phyloP scores from a whole-genome alignment of 2,329 filamentous ascomycete genomes.

The Metarhizium robertsii region DNA sequence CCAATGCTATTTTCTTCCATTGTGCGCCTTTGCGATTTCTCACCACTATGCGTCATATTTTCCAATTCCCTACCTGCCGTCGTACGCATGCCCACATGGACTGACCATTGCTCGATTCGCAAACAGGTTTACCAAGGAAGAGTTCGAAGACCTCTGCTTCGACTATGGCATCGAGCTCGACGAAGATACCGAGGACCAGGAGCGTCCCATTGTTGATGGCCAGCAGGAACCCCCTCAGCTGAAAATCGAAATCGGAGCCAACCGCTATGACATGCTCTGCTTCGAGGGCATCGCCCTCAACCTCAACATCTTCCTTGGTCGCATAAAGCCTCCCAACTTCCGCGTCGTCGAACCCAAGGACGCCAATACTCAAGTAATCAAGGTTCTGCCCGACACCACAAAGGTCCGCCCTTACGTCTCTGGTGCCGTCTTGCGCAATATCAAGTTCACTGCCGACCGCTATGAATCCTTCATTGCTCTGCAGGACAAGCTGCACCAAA shows the following conservation, averaged over 20 bases:
- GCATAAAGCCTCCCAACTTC: slow-evolving; percentile 69
- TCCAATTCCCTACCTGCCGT: not conserved
- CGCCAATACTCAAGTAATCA: slow-evolving; percentile 71
- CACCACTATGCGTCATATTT: slow-evolving; percentile 6
- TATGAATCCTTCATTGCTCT: slow-evolving; percentile 97
- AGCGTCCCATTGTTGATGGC: slow-evolving; percentile 65
- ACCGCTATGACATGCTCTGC: slow-evolving; percentile 90
- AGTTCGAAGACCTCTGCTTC: slow-evolving; percentile 97
- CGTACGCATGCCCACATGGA: slow-evolving; percentile 2
- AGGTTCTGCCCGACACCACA: slow-evolving; percentile 64
- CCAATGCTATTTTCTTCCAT: slow-evolving; percentile 10
- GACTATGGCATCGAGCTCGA: slow-evolving; percentile 98
- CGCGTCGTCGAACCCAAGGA: slow-evolving; percentile 60
- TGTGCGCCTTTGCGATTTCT: slow-evolving; percentile 9
- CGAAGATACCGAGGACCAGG: slow-evolving; percentile 77
- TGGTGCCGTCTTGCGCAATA: slow-evolving; percentile 77
- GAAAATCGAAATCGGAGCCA: slow-evolving; percentile 97
- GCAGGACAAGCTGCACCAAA: slow-evolving; percentile 97
- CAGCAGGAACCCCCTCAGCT: slow-evolving; percentile 83
- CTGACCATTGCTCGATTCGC: slow-evolving; percentile 4
- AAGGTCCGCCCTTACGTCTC: slow-evolving; percentile 82
- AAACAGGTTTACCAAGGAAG: slow-evolving; percentile 73
- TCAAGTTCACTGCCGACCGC: slow-evolving; percentile 82
- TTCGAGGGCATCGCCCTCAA: slow-evolving; percentile 95
- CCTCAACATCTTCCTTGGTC: slow-evolving; percentile 87